Evolutionary conservation across 2,329 filamentous ascomycete species (phyloP), one percentile per base, ranked within the genome.

Genomic region (Talaromyces sp.): DNA sequence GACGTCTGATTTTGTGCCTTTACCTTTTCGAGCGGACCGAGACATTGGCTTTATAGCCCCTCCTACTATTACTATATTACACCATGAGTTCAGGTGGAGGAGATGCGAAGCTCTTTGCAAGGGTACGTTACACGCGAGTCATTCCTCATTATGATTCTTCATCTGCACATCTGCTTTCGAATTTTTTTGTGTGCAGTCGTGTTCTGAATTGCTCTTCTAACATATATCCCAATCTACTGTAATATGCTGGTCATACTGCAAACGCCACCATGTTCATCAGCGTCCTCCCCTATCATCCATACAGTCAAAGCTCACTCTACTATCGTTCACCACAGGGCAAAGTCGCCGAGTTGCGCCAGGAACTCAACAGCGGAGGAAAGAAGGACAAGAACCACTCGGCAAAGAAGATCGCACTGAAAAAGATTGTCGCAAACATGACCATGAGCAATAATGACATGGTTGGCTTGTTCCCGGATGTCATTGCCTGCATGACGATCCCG

Each of bases 371-470:
- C 79, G 93, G 93, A 76, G 90, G 91, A 70, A 97, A 96, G 84
- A 99, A 98, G 83, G 95, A 99, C 83, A 98, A 97, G 86, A 97
- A 96, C 81, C 90, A 92, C 80, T 86, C 90, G 52, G 88, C 88
- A 70, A 99, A 98, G 85, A 98, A 98, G 86, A 96, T 97, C 75
- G 93, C 95, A 11, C 85, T 99, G 68, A 99, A 99, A 86, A 97
- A 97, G 85, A 98, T 99, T 71, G 95, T 99, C 72, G 95, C 95
- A 77, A 99, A 99, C 78, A 99, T 99, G 95, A 99, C 95, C 69
- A 99, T 99, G 95, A 98, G 94, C 86, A 99, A 99, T 82, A 99
- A 98, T 75, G 95, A 99, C 79, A 99, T 99, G 95, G 90, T 98
- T 63, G 93, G 92, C 45, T 84, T 99, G 61, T 99, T 99, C 72